phyloP scores from a whole-genome alignment of 2,329 filamentous ascomycete species.

The Thelonectria blattea region DNA sequence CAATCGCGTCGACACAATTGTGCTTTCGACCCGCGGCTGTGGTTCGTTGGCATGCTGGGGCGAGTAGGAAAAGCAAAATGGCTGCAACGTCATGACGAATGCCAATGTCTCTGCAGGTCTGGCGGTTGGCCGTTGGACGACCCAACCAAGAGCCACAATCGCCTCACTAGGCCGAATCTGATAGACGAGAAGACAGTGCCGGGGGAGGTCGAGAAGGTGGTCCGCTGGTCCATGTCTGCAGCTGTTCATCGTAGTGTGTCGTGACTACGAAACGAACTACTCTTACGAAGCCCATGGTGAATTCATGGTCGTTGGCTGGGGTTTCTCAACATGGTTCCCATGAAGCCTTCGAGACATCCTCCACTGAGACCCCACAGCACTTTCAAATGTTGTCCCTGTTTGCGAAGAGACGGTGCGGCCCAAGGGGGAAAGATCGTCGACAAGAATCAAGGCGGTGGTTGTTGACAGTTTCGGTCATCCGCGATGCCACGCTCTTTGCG shows the following conservation, averaged over 20 bases:
- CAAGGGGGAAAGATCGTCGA: not conserved
- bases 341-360: not conserved
- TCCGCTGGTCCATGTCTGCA: not conserved
- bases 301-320: not conserved
- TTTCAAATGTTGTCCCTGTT: not conserved
- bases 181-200: not conserved
- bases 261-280: not conserved
- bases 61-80: conserved; percentile 11
- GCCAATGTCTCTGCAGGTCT: not conserved
- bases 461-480: not conserved
- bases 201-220: not conserved
- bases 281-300: not conserved
- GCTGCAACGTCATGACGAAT: not conserved
- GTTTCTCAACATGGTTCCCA: not conserved
- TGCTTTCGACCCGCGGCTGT: not conserved
- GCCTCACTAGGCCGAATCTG: not conserved
- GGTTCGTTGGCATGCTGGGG: not conserved
- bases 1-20: not conserved
- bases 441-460: not conserved
- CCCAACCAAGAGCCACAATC: not conserved
- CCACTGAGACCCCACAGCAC: not conserved
- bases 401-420: not conserved
- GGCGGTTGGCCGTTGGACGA: no score
- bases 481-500: conserved; percentile 5
- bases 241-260: not conserved